Evolutionary conservation across 108 stramenopile species (phyloP).

Genomic region (Pseudonitzschia multistriata): DNA sequence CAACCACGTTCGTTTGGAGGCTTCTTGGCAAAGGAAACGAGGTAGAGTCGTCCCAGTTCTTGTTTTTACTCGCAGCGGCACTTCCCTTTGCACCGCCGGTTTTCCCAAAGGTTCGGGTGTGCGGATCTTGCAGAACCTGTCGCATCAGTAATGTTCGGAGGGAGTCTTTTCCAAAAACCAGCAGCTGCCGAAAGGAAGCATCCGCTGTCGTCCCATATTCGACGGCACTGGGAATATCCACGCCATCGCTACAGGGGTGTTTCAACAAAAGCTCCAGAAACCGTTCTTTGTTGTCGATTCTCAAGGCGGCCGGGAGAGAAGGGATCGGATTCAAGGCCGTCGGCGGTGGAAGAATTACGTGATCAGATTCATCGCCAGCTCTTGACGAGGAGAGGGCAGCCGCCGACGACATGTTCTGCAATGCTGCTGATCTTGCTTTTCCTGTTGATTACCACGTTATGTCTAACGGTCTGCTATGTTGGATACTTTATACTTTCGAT

Average conservation of each 20-base stretch:
- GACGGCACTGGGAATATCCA: neutral
- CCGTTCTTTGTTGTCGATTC: constrained; percentile 58
- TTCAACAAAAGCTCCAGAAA: constrained; percentile 27
- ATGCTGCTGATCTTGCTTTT: neutral
- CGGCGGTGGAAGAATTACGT: constrained; percentile 52
- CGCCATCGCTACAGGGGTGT: constrained; percentile 7
- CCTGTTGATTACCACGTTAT: too few relatives aligned
- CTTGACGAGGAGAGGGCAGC: neutral
- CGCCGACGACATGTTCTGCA: neutral
- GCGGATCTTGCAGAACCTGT: constrained; percentile 54
- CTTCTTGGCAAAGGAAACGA: constrained; percentile 35
- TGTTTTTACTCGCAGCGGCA: constrained; percentile 23
- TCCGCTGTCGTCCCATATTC: neutral
- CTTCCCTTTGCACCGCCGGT: constrained; percentile 20
- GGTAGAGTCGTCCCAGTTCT: constrained; percentile 41
- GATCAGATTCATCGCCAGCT: constrained; percentile 1
- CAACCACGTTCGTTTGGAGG: constrained; percentile 30
- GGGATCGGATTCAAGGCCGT: constrained; percentile 51
- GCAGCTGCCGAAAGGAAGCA: constrained; percentile 30
- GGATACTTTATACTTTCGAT: too few relatives aligned
- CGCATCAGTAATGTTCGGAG: constrained; percentile 49
- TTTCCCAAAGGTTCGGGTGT: constrained; percentile 25
- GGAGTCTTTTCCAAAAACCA: constrained; percentile 48
- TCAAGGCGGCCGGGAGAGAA: constrained; percentile 39
- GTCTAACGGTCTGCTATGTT: too few relatives aligned